Evolutionary conservation across 257 asterid genomes (phyloP), one percentile per base, ranked within the genome.

Genomic region (Cynanchum wilfordii): DNA sequence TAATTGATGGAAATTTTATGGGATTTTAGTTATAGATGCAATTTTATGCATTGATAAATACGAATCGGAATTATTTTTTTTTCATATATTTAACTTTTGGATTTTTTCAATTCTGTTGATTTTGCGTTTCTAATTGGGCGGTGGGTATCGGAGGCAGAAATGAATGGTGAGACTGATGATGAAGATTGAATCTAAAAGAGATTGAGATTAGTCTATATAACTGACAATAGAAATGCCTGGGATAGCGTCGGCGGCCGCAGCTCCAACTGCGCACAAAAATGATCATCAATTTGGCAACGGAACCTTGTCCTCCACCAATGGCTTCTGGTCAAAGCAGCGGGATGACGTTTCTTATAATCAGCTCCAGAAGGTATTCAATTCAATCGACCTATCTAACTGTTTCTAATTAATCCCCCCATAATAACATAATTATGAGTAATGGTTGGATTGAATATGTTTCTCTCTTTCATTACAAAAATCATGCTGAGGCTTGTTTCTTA

Each of bases 351-450:
- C 87, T 89, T 80, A 75, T 82, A 87, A 82, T 54, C 97, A 87
- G 91, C 90, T 95, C 63, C 91, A 92, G 87, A 89, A 95, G 99
- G 99, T 92, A 85, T 75, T 68, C 3, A 24, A 86, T 76, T 68
- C 3, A 20, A 60, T 57, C 22, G 19, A 54, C 5, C 65, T 64
- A 64, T 38, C 66, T 58, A 47, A 45, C 47, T 20, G 4, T 72
- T 68, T 59, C 3, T 17, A 16, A 6, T 29, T 11, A 13, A 55
- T 79, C 1, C 20, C 19, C 30, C 27, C 33, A 38, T 20, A 76
- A 19, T 30, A 4, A 11, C 38, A 33, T 50, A 19, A 55, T 20
- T 65, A 11, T n/a, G 4, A 7, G 15, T 38, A 38, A 38, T 38
- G 7, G 44, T 42, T 56, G 7, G 38, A 45, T 73, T 13, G 12